phyloP scores from a whole-genome alignment of 495 filamentous ascomycete species.

The Penicillium paradoxum region DNA sequence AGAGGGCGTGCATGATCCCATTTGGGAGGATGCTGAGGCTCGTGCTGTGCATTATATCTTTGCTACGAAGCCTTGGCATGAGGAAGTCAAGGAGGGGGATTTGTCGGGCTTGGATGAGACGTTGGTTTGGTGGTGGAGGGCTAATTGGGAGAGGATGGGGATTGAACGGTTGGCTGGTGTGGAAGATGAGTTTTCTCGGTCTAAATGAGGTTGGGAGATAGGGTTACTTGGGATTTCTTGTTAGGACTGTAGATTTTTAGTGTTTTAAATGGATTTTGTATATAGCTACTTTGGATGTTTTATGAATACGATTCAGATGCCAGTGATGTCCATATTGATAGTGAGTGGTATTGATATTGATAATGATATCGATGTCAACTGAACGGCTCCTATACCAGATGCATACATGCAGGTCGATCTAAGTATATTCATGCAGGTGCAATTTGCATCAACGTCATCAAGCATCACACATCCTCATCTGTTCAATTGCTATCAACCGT shows the following conservation, averaged over 20 bases:
- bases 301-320: not conserved
- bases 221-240: not conserved
- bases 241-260: not conserved
- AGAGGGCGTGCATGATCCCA: slow-evolving; percentile 58
- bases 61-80: slow-evolving; percentile 73
- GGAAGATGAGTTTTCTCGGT: slow-evolving; percentile 11
- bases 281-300: not conserved
- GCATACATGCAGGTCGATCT: slow-evolving; percentile 8
- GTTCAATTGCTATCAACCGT: slow-evolving; percentile 27
- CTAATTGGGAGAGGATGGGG: slow-evolving; percentile 47
- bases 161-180: slow-evolving; percentile 41
- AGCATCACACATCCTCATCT: not conserved
- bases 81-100: slow-evolving; percentile 31
- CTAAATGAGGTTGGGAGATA: not conserved
- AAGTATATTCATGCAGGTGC: slow-evolving; percentile 7
- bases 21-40: slow-evolving; percentile 70
- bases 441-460: slow-evolving; percentile 1
- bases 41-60: slow-evolving; percentile 78
- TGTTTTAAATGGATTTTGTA: not conserved
- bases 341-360: slow-evolving; percentile 2
- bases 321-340: not conserved
- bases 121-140: slow-evolving; percentile 62
- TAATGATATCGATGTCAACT: slow-evolving; percentile 2
- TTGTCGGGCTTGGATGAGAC: slow-evolving; percentile 14
- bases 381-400: slow-evolving; percentile 3